These are phyloP conservation scores for Myxozyma geophila DNA, from an alignment of 805 yeast genomes.

Conservation along the genomic window DNA sequence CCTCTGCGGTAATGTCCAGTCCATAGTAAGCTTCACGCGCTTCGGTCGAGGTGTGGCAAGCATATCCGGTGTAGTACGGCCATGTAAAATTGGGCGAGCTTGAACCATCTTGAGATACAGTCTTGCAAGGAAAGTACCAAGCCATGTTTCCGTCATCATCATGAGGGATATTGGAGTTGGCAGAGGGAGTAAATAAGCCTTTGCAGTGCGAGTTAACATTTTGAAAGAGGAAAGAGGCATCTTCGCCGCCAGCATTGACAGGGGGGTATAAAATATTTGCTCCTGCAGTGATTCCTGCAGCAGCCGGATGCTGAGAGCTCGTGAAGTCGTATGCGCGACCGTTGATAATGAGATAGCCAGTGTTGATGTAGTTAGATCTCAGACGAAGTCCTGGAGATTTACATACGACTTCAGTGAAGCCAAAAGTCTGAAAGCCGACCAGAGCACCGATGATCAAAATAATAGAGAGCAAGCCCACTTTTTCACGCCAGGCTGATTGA, in stretches of 20 bases:
- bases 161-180: slow-evolving; percentile 71
- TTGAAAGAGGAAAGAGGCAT: slow-evolving; percentile 83
- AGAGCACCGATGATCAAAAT: slow-evolving; percentile 74
- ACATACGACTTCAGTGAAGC: slow-evolving; percentile 86
- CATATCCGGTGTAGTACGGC: slow-evolving; percentile 78
- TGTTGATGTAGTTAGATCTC: slow-evolving; percentile 60
- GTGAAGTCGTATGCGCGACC: slow-evolving; percentile 80
- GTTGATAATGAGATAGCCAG: slow-evolving; percentile 71
- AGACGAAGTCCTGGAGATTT: slow-evolving; percentile 53
- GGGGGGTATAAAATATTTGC: slow-evolving; percentile 84
- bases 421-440: slow-evolving; percentile 88
- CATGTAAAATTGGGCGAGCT: slow-evolving; percentile 63
- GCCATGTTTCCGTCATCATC: slow-evolving; percentile 67
- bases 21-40: slow-evolving; percentile 73
- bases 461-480: slow-evolving; percentile 79
- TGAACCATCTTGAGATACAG: slow-evolving; percentile 72
- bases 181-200: slow-evolving; percentile 71
- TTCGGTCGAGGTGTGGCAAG: slow-evolving; percentile 77
- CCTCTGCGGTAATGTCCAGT: slow-evolving; percentile 67
- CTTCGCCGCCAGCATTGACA: slow-evolving; percentile 82
- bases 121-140: slow-evolving; percentile 95
- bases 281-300: slow-evolving; percentile 73
- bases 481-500: slow-evolving; percentile 97
- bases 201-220: slow-evolving; percentile 91
- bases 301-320: slow-evolving; percentile 74